phyloP scores from a whole-genome alignment of 305 asterid genomes.

The Fraxinus sp. region DNA sequence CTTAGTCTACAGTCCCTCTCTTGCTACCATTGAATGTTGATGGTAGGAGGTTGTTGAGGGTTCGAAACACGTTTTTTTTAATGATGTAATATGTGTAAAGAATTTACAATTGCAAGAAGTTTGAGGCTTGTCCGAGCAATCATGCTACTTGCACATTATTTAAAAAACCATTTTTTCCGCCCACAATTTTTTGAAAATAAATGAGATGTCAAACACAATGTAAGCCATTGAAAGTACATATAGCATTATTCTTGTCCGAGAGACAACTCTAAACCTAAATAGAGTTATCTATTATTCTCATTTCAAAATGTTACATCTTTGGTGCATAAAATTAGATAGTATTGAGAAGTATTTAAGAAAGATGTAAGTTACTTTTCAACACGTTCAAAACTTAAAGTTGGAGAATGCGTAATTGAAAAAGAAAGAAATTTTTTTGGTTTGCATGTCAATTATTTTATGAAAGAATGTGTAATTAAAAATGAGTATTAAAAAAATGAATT shows the following conservation, averaged over 20 bases:
- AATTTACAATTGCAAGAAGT: background rate
- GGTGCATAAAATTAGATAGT: background rate
- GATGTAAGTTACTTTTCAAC: background rate
- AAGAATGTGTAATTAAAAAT: too few relatives aligned
- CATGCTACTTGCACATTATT: too few relatives aligned
- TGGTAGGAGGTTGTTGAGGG: background rate
- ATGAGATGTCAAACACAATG: too few relatives aligned
- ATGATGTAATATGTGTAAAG: background rate
- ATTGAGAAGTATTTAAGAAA: background rate
- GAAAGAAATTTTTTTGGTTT: too few relatives aligned
- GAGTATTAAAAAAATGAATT: too few relatives aligned
- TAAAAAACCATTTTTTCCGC: too few relatives aligned
- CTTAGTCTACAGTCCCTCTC: background rate
- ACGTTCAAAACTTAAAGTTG: background rate
- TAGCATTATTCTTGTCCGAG: too few relatives aligned
- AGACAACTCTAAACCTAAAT: background rate
- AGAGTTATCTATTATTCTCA: background rate
- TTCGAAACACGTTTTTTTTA: background rate
- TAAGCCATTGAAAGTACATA: too few relatives aligned
- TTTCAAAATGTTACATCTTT: background rate
- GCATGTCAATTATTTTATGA: too few relatives aligned
- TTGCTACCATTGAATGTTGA: background rate
- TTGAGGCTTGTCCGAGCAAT: background rate
- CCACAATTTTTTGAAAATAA: too few relatives aligned
- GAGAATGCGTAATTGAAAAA: too few relatives aligned